phyloP scores from a whole-genome alignment of 768 basidiomycete species.

The Boletus subparvulus region DNA sequence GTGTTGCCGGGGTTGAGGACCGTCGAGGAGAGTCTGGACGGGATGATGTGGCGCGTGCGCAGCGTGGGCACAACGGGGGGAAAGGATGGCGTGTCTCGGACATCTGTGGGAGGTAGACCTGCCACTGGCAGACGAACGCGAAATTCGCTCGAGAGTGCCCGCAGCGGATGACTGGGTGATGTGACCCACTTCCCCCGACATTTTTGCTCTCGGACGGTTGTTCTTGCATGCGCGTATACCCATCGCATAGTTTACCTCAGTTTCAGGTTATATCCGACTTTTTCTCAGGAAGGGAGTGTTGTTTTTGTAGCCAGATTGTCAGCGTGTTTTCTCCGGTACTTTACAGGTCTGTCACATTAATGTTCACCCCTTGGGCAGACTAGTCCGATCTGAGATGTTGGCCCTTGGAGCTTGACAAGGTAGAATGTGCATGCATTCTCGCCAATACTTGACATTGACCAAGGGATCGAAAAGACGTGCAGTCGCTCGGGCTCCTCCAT shows the following conservation, averaged over 20 bases:
- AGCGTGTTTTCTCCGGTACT: background rate
- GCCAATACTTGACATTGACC: too few relatives aligned
- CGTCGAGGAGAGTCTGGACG: constrained; percentile 22
- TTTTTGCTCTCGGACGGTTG: background rate
- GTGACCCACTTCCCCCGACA: too few relatives aligned
- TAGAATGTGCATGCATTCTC: too few relatives aligned
- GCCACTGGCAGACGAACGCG: constrained; percentile 16
- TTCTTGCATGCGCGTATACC: background rate
- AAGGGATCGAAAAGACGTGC: too few relatives aligned
- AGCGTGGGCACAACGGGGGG: background rate
- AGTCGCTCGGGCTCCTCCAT: too few relatives aligned
- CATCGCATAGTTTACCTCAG: too few relatives aligned
- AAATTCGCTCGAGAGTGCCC: constrained; percentile 7
- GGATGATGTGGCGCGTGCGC: constrained; percentile 15
- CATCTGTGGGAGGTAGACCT: background rate
- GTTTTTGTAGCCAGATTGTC: background rate
- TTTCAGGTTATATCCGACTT: background rate
- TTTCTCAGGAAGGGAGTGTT: background rate
- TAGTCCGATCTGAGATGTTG: too few relatives aligned
- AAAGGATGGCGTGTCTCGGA: background rate
- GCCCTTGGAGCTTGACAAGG: too few relatives aligned
- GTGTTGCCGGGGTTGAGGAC: constrained; percentile 23
- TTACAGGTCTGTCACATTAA: background rate
- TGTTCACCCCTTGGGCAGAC: background rate
- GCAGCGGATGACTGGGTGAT: background rate